phyloP scores from a whole-genome alignment of 2,329 filamentous ascomycete genomes.

The Atkinsonella hypoxylon region DNA sequence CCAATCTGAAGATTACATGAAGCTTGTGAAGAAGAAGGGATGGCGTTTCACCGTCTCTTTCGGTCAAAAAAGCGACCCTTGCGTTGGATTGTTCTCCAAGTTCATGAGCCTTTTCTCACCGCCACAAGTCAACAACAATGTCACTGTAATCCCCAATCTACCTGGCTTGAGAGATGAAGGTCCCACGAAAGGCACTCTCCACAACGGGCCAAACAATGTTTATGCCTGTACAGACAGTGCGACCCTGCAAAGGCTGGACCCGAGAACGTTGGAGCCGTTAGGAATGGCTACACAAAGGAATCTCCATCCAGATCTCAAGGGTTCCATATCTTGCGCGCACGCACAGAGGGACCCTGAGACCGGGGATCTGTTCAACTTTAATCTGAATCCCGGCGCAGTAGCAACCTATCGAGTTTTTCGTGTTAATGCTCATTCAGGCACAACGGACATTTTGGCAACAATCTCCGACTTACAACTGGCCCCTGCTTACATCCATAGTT shows the following conservation, averaged over 20 bases:
- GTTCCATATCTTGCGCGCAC: conserved; percentile 58
- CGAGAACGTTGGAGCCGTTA: conserved; percentile 60
- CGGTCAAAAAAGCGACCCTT: conserved; percentile 61
- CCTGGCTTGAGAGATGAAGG: conserved; percentile 35
- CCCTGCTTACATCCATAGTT: conserved; percentile 70
- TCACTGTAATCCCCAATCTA: conserved; percentile 53
- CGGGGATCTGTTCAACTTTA: conserved; percentile 73
- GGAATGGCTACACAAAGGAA: conserved; percentile 45
- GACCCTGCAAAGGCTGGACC: conserved; percentile 53
- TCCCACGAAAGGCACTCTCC: conserved; percentile 18
- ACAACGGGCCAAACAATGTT: conserved; percentile 16
- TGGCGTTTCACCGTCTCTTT: conserved; percentile 48
- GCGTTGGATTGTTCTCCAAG: conserved; percentile 61
- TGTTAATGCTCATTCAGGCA: conserved; percentile 47
- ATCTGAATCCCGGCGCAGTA: conserved; percentile 49
- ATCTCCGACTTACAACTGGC: conserved; percentile 37
- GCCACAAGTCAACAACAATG: conserved; percentile 40
- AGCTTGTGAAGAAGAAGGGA: conserved; percentile 48
- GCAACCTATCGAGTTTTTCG: conserved; percentile 59
- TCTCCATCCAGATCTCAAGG: conserved; percentile 58
- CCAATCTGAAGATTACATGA: conserved; percentile 51
- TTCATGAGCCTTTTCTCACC: conserved; percentile 47
- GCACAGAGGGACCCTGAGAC: conserved; percentile 58
- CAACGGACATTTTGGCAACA: conserved; percentile 59
- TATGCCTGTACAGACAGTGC: conserved; percentile 29